phyloP scores from a whole-genome alignment of 768 basidiomycete genomes.

The Epithele typhae region DNA sequence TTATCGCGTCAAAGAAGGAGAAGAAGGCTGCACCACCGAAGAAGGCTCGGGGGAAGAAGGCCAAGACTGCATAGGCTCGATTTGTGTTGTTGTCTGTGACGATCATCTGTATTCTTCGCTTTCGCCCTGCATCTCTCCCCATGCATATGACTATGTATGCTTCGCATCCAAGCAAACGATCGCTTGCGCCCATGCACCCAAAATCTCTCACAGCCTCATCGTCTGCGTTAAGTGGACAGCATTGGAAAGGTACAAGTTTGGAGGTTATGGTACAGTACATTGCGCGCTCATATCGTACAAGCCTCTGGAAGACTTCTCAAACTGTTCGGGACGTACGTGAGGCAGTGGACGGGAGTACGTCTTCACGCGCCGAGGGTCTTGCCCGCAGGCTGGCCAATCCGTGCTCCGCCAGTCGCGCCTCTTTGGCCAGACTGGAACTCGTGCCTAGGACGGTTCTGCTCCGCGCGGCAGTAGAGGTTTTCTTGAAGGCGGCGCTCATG shows the following conservation, averaged over 20 bases:
- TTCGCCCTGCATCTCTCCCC: slow-evolving; percentile 13
- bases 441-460: slow-evolving; percentile 17
- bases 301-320: too few species aligned
- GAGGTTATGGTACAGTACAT: neutral
- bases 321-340: too few species aligned
- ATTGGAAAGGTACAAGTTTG: neutral
- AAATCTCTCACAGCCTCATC: neutral
- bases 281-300: neutral
- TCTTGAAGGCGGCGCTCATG: slow-evolving; percentile 21
- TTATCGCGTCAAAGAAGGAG: slow-evolving; percentile 65
- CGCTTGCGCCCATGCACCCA: slow-evolving; percentile 11
- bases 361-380: slow-evolving; percentile 9
- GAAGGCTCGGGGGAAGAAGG: slow-evolving; percentile 74
- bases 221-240: neutral
- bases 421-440: slow-evolving; percentile 8
- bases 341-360: neutral
- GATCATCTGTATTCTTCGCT: slow-evolving; percentile 14
- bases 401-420: slow-evolving; percentile 11
- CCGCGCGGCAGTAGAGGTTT: slow-evolving; percentile 17
- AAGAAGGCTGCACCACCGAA: slow-evolving; percentile 62
- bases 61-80: slow-evolving; percentile 16
- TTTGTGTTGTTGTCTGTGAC: slow-evolving; percentile 6
- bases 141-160: slow-evolving; percentile 14
- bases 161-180: slow-evolving; percentile 16
- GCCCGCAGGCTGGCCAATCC: slow-evolving; percentile 16